Percentiles rank a stretch among this genome's conserved stretches.
Evolutionary conservation across 495 filamentous ascomycete species (phyloP).

Genomic region (Xylaria castorea): DNA sequence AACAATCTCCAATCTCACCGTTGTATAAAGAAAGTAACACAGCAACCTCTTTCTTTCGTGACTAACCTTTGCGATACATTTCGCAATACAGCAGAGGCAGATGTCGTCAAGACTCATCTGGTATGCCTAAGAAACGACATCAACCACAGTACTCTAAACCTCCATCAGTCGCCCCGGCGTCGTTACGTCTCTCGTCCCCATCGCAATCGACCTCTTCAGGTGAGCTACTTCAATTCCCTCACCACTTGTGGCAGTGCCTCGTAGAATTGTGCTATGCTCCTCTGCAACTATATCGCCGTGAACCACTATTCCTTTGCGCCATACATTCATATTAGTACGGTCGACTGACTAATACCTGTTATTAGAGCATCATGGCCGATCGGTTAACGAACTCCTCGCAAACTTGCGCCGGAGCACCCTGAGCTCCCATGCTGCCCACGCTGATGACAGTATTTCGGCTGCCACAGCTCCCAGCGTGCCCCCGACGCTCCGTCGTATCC

Average conservation of each 20-base stretch:
- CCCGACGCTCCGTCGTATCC: constrained; percentile 61
- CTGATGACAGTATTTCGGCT: constrained; percentile 26
- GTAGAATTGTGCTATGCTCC: neutral
- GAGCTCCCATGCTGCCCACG: constrained; percentile 30
- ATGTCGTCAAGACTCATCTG: constrained; percentile 30
- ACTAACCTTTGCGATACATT: constrained; percentile 14
- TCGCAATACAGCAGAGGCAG: constrained; percentile 27
- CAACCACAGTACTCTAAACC: constrained; percentile 57
- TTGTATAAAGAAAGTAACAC: neutral
- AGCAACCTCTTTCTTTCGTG: neutral
- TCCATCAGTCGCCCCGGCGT: constrained; percentile 56
- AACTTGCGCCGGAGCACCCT: constrained; percentile 51
- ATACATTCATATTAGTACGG: constrained; percentile 20
- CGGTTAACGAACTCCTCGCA: constrained; percentile 60
- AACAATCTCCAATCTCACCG: neutral
- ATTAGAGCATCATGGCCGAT: constrained; percentile 39
- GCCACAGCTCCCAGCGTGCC: constrained; percentile 51
- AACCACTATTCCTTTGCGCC: neutral
- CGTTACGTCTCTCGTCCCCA: constrained; percentile 44
- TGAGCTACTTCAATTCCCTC: constrained; percentile 13
- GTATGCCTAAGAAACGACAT: constrained; percentile 65
- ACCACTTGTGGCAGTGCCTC: neutral
- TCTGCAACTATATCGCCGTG: neutral
- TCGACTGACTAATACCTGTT: neutral
- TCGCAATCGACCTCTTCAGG: constrained; percentile 33